Base-by-base conservation (phyloP, 2,329 filamentous ascomycete species). In the Alternaria gaisen region DNA sequence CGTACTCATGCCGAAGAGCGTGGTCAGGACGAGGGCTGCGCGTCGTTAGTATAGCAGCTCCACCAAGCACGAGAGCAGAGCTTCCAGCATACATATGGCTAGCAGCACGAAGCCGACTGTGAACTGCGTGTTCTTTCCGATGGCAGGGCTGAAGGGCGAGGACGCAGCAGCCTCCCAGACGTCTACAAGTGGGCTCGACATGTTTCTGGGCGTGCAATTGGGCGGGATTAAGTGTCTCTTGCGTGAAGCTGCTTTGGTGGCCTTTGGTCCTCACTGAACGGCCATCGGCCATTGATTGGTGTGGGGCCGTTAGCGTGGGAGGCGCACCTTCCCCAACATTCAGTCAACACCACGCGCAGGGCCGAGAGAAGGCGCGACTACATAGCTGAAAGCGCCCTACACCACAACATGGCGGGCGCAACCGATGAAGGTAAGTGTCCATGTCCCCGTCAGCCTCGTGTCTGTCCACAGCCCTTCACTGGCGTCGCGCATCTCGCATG, bases 161-260 rank as follows among this genome's bases (percentile, higher is more conserved):
- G 88, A 88, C 81, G 91, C 88, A 83, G 94, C 92, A 86, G 92
- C 91, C 86, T 96, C 91, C 94, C 94, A 98, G 83, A 97, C 87
- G 80, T 95, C 89, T 82, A 90, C 76, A 52, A 84, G 89, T 81
- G 97, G 84, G 64, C 69, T 74, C 72, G 77, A 79, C 77, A 79
- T 79, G 72, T 64, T 71, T 68, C 65, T 57, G 43, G 58, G 32
- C 11, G 50, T 46, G 60, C 65, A 70, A 69, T 68, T 59, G 68
- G 54, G 46, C 51, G 58, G 60, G 52, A 56, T 43, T 54, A 40
- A 60, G 44, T 36, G n/a, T 24, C 41, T 40, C 41, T 47, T 40
- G 42, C 20, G 56, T 62, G 61, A 64, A 68, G 63, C 58, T 66
- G 65, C 57, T 64, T 64, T 65, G 68, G 69, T 76, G 70, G 67